Evolutionary conservation across 345 rosid genomes (phyloP).

Genomic region (Hibiscus tridactylites): DNA sequence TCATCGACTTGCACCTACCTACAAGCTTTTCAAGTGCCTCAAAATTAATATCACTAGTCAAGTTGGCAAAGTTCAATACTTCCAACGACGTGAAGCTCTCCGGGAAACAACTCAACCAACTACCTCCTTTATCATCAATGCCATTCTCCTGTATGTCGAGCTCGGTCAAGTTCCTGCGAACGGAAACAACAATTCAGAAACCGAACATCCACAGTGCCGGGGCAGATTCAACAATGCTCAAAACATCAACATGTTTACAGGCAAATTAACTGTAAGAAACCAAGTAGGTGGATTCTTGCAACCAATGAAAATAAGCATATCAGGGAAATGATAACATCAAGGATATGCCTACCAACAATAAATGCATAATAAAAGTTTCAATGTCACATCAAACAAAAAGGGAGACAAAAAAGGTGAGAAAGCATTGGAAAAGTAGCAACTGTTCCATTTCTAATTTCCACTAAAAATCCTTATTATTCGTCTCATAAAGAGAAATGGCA

Average conservation of each 20-base stretch:
- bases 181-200: slow-evolving; percentile 6
- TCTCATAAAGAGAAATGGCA: background rate
- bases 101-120: slow-evolving; percentile 63
- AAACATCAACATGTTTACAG: no score
- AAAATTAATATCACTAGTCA: slow-evolving; percentile 39
- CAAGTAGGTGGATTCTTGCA: background rate
- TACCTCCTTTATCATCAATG: slow-evolving; percentile 43
- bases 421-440: background rate
- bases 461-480: background rate
- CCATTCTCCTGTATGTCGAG: slow-evolving; percentile 65
- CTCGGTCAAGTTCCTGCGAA: slow-evolving; percentile 53
- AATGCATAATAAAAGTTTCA: slow-evolving; percentile 18
- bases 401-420: background rate
- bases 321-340: slow-evolving; percentile 3
- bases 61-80: slow-evolving; percentile 46
- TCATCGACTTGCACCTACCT: slow-evolving; percentile 46
- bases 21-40: slow-evolving; percentile 58
- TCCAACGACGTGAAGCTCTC: slow-evolving; percentile 49
- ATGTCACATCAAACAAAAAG: slow-evolving; percentile 15
- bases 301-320: background rate
- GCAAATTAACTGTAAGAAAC: no score
- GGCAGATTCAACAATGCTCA: no score
- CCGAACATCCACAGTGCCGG: background rate
- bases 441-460: slow-evolving; percentile 4
- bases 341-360: slow-evolving; percentile 15